These are phyloP conservation scores for Populus trichocarpa DNA, from an alignment of 441 rosid species.

Conservation along the genomic window DNA sequence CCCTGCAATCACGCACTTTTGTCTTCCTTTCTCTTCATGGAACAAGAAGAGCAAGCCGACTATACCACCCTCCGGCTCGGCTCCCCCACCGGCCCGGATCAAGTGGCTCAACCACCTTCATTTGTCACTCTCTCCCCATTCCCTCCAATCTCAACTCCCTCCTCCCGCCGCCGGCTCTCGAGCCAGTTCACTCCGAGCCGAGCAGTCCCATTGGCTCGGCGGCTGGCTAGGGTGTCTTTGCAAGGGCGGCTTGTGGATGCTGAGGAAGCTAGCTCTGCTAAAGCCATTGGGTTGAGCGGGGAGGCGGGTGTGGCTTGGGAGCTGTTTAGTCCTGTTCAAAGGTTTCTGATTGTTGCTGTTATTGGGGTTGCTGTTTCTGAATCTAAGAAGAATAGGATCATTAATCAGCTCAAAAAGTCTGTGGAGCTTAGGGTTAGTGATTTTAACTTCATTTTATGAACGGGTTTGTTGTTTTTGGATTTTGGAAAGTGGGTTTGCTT, in stretches of 20 bases:
- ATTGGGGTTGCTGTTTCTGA: constrained; percentile 67
- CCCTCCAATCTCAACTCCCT: constrained; percentile 37
- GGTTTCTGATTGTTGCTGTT: constrained; percentile 74
- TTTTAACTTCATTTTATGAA: not conserved
- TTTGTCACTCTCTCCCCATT: constrained; percentile 50
- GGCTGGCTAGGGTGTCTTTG: constrained; percentile 60
- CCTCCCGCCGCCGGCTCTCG: constrained; percentile 58
- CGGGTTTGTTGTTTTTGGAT: not conserved
- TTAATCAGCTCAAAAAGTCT: constrained; percentile 59
- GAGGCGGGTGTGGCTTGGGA: constrained; percentile 71
- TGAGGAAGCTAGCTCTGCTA: constrained; percentile 63
- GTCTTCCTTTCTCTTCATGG: constrained; percentile 35
- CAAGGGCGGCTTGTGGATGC: constrained; percentile 62
- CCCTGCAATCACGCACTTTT: constrained; percentile 23
- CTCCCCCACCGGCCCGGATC: constrained; percentile 10
- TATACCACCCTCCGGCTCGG: constrained; percentile 15
- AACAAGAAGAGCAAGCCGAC: constrained; percentile 28
- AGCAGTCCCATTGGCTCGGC: constrained; percentile 37
- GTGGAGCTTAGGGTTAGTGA: constrained; percentile 71
- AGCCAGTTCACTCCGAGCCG: constrained; percentile 39
- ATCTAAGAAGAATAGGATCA: constrained; percentile 61
- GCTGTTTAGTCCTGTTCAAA: constrained; percentile 70
- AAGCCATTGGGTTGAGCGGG: constrained; percentile 39
- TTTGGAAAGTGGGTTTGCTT: not conserved
- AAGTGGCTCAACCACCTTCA: constrained; percentile 19